Conservation (phyloP, 805 yeast genomes). For the Wickerhamomyces kurtzmanii region DNA sequence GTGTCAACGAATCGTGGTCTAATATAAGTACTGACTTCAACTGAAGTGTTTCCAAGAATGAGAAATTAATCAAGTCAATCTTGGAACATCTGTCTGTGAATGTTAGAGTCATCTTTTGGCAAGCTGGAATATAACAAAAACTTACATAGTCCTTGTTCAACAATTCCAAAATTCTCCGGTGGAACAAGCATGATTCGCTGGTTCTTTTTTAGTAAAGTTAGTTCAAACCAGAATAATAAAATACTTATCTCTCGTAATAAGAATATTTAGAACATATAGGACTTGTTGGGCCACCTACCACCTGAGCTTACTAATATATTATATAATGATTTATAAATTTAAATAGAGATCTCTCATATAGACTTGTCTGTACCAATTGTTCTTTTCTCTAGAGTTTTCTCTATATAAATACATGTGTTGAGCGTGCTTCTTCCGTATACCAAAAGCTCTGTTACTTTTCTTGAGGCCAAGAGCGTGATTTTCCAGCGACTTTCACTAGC, state of each 20-base stretch:
- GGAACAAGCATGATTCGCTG: slow-evolving; percentile 61
- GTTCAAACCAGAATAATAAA: not conserved
- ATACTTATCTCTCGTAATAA: not conserved
- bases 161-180: slow-evolving; percentile 87
- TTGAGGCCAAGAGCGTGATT: too few relatives aligned
- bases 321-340: not conserved
- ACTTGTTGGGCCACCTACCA: not conserved
- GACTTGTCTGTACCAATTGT: too few relatives aligned
- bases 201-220: not conserved
- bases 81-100: slow-evolving; percentile 61
- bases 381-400: too few relatives aligned
- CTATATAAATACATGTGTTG: too few relatives aligned
- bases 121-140: not conserved
- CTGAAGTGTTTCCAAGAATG: slow-evolving; percentile 67
- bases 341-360: too few relatives aligned
- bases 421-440: too few relatives aligned
- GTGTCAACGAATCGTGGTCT: slow-evolving; percentile 62
- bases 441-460: too few relatives aligned
- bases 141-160: slow-evolving; percentile 69
- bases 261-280: not conserved
- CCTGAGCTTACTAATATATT: not conserved
- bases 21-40: slow-evolving; percentile 62
- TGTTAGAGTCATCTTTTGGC: not conserved
- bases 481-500: too few relatives aligned
- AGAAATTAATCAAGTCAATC: slow-evolving; percentile 64